Conservation (phyloP, 2,329 filamentous ascomycete genomes). For the Myriangium duriaei region DNA sequence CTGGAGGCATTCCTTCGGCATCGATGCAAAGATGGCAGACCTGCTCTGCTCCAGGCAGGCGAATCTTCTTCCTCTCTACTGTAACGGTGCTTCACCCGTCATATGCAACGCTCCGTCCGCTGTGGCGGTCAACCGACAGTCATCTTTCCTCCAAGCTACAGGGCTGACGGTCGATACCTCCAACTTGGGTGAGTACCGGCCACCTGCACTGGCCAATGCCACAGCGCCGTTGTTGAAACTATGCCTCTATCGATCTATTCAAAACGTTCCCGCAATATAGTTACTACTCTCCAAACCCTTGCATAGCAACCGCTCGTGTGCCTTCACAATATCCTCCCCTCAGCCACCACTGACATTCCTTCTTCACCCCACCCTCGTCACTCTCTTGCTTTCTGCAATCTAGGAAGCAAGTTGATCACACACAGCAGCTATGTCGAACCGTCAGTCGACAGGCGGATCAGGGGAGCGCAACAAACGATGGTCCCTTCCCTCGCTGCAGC, state of each 20-base stretch:
- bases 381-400: slow-evolving; percentile 1
- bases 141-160: slow-evolving; percentile 4
- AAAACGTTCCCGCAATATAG: slow-evolving; percentile 9
- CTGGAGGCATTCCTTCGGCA: too few relatives aligned
- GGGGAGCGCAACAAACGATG: slow-evolving; percentile 7
- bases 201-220: slow-evolving; percentile 5
- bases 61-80: slow-evolving; percentile 6
- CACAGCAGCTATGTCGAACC: slow-evolving; percentile 3
- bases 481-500: slow-evolving; percentile 8
- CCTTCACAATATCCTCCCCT: slow-evolving; percentile 5
- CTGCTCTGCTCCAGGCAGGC: too few relatives aligned
- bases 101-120: slow-evolving; percentile 6
- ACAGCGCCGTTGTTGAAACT: slow-evolving; percentile 2
- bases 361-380: slow-evolving; percentile 7
- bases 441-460: slow-evolving; percentile 2
- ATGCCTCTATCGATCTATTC: slow-evolving; percentile 9
- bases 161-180: slow-evolving; percentile 4
- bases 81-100: slow-evolving; percentile 6
- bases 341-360: neutral
- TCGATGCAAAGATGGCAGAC: too few relatives aligned
- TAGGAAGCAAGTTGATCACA: slow-evolving; percentile 1
- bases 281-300: slow-evolving; percentile 3
- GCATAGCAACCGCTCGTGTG: slow-evolving; percentile 8
- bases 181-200: slow-evolving; percentile 5
- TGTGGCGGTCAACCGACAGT: neutral